Percentiles rank a stretch among this genome's conserved stretches.
Evolutionary conservation across 306 rosid genomes (phyloP).

Genomic region (Potentilla sterilis): DNA sequence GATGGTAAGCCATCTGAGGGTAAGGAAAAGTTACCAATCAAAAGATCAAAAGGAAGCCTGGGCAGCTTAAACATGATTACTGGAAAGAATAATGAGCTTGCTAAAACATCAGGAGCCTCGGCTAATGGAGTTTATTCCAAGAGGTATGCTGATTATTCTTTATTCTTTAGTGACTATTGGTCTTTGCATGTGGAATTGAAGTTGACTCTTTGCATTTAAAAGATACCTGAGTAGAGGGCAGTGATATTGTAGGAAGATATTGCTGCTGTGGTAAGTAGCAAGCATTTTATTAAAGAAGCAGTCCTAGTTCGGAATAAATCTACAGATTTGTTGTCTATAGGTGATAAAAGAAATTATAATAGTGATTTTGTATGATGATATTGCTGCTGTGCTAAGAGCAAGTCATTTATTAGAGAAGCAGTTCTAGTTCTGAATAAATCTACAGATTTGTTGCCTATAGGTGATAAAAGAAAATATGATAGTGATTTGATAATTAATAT

Average conservation of each 20-base stretch:
- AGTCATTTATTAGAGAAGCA: background rate
- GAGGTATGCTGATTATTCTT: slow-evolving; percentile 51
- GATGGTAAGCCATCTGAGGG: slow-evolving; percentile 80
- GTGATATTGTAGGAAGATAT: background rate
- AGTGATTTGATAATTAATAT: background rate
- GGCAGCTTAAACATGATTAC: slow-evolving; percentile 98
- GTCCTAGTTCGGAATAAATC: background rate
- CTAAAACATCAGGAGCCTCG: slow-evolving; percentile 73
- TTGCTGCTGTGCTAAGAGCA: background rate
- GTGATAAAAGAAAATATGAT: background rate
- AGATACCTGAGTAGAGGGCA: background rate
- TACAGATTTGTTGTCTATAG: background rate
- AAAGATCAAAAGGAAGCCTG: slow-evolving; percentile 97
- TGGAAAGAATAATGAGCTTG: slow-evolving; percentile 76
- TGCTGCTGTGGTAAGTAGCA: background rate
- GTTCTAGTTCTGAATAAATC: background rate
- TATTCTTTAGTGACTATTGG: slow-evolving; percentile 1
- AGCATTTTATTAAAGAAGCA: background rate
- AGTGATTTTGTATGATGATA: background rate
- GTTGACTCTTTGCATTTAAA: background rate
- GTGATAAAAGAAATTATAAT: background rate
- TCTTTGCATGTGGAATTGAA: background rate
- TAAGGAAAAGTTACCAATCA: slow-evolving; percentile 90
- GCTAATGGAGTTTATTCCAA: slow-evolving; percentile 82
- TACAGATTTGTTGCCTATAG: background rate